Evolutionary conservation across 75 land plant species (phyloP).

Genomic region (Isoetes taiwanensis): DNA sequence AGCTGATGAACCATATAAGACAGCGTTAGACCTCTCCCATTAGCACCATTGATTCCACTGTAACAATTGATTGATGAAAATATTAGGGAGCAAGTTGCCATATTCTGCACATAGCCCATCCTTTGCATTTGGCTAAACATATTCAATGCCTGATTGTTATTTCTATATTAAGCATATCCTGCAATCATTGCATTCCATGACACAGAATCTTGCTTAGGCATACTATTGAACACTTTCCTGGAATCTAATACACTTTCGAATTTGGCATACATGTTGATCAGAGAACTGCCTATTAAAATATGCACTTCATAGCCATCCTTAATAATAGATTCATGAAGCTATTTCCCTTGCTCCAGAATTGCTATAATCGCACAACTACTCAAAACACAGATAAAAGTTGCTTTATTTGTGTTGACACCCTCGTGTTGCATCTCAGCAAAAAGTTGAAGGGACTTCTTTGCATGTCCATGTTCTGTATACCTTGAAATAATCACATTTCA

Average conservation of each 20-base stretch:
- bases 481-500: constrained; percentile 41
- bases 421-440: constrained; percentile 23
- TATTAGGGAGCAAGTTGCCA: neutral
- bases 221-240: constrained; percentile 15
- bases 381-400: constrained; percentile 31
- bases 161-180: constrained; percentile 30
- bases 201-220: constrained; percentile 21
- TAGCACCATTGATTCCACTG: no score
- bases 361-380: constrained; percentile 21
- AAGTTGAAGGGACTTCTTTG: constrained; percentile 24
- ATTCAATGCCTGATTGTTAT: neutral
- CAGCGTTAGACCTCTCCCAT: no score
- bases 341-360: constrained; percentile 18
- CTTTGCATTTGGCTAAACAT: neutral
- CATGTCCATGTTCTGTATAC: constrained; percentile 28
- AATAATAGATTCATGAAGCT: constrained; percentile 18
- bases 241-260: constrained; percentile 31
- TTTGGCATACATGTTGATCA: constrained; percentile 38
- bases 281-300: constrained; percentile 26
- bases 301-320: constrained; percentile 11
- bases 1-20: no score
- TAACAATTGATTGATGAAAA: no score
- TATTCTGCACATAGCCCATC: neutral
- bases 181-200: constrained; percentile 46
- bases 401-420: constrained; percentile 15